Evolutionary conservation across 2,329 filamentous ascomycete species (phyloP).

Genomic region (Podosphaera xanthii): DNA sequence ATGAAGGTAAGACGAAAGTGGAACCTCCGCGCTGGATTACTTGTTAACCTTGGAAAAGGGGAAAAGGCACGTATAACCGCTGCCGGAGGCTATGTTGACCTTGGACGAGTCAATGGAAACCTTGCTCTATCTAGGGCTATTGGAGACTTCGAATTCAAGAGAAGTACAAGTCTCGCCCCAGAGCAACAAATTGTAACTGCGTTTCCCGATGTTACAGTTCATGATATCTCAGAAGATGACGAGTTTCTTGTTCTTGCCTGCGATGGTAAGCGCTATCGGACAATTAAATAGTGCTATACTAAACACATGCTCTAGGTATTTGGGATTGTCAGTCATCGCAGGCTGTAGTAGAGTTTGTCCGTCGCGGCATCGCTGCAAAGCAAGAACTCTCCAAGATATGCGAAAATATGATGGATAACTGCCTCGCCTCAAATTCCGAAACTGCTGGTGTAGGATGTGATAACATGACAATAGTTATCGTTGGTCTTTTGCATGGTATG

Average conservation of each 20-base stretch:
- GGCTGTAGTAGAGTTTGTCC: slow-evolving; percentile 88
- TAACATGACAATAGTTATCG: slow-evolving; percentile 95
- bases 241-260: slow-evolving; percentile 88
- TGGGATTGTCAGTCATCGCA: slow-evolving; percentile 99
- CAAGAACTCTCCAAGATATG: slow-evolving; percentile 88
- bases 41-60: slow-evolving; percentile 27
- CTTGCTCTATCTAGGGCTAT: slow-evolving; percentile 90
- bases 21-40: not conserved
- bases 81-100: slow-evolving; percentile 93
- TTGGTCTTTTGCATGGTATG: slow-evolving; percentile 76
- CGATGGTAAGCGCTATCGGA: slow-evolving; percentile 40
- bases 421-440: slow-evolving; percentile 89
- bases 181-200: slow-evolving; percentile 98
- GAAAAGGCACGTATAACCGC: slow-evolving; percentile 93
- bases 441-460: slow-evolving; percentile 95
- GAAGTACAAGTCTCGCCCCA: slow-evolving; percentile 88
- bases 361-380: slow-evolving; percentile 87
- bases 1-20: slow-evolving; percentile 43
- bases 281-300: slow-evolving; percentile 7
- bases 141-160: slow-evolving; percentile 99
- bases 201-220: slow-evolving; percentile 78
- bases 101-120: slow-evolving; percentile 95
- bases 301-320: slow-evolving; percentile 42
- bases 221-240: slow-evolving; percentile 79
- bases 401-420: slow-evolving; percentile 99